Evolutionary conservation across 169 alveolate genomes (phyloP), one percentile per base, ranked within the genome.

Genomic region (Plasmodium berghei): DNA sequence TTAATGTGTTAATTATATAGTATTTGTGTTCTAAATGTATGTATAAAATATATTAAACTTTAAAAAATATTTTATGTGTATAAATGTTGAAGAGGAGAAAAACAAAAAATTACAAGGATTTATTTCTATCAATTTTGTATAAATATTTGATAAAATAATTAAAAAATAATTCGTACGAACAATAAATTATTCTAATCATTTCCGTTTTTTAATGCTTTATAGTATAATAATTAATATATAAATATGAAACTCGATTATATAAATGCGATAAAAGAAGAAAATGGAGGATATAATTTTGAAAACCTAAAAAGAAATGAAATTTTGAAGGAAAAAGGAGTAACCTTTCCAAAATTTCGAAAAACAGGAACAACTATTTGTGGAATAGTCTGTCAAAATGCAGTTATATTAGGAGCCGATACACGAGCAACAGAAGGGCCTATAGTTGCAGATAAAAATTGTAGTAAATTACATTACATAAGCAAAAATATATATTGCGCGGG

Each of bases 311-410:
- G 90, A 80, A 80, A 80, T 80, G 90, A 80, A 80, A 66, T 80
- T 66, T 67, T 80, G 48, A 62, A 67, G 34, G 90, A 80, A 80
- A 80, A 80, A 9, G 90, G 90, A 80, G 20, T 67, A 66, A 66
- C 59, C 10, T 80, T 80, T n/a, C 90, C 90, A n/a, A 52, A 28
- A 34, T 80, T 80, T 80, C 72, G 90, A 66, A 93, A 93, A 83
- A 93, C 96, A 26, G 99, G 99, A 49, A 99, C 99, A 18, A 99
- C 99, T 10, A 99, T 99, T 74, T 98, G 98, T 55, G 99, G 99
- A 9, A 92, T 97, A 14, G 94, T 96, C 58, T 97, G 95, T 77
- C 95, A 96, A 54, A 99, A 97, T 72, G 99, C 99, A 22, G 99
- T 99, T 66, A 97, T 98, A 54, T 89, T 99, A 56, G 99, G 99